phyloP scores from a whole-genome alignment of 257 asterid genomes.

The Cynanchum wilfordii region DNA sequence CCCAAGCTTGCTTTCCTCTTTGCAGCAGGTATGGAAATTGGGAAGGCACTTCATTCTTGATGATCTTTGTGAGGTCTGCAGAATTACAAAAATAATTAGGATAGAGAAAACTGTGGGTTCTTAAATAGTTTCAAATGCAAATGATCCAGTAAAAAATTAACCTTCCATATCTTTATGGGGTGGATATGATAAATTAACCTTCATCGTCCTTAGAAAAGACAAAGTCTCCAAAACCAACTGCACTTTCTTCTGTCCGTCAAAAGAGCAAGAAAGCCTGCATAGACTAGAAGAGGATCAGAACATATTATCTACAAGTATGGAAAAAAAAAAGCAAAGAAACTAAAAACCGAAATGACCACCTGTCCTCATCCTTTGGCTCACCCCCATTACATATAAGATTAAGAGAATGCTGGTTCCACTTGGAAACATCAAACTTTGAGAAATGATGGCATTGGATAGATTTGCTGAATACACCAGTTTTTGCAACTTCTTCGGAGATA shows the following conservation, averaged over 20 bases:
- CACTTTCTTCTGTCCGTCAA: conserved; percentile 55
- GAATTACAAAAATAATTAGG: conserved; percentile 15
- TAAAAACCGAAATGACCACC: conserved; percentile 32
- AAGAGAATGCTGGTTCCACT: conserved; percentile 44
- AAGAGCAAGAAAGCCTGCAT: conserved; percentile 48
- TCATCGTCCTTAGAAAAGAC: conserved; percentile 18
- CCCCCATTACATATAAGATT: conserved; percentile 38
- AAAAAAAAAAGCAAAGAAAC: conserved; percentile 6
- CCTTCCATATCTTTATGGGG: conserved; percentile 25
- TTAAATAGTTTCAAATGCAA: neutral
- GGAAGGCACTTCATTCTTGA: conserved; percentile 31
- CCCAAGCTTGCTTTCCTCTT: conserved; percentile 45
- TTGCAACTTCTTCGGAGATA: conserved; percentile 49
- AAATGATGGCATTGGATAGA: conserved; percentile 27
- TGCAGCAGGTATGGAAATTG: conserved; percentile 35
- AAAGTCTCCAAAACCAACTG: conserved; percentile 21
- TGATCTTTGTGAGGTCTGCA: conserved; percentile 39
- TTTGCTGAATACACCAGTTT: conserved; percentile 30
- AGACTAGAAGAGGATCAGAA: conserved; percentile 8
- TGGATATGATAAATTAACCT: conserved; percentile 24
- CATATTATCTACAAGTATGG: neutral
- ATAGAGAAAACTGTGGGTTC: neutral
- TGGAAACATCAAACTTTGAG: conserved; percentile 38
- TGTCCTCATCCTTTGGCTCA: conserved; percentile 38
- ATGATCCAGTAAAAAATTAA: conserved; percentile 9